Percentiles rank a stretch among this genome's conserved stretches.
These are phyloP conservation scores for Microbotryomycetes sp. DNA, from an alignment of 1,284 basidiomycete species.

Conservation along the genomic window DNA sequence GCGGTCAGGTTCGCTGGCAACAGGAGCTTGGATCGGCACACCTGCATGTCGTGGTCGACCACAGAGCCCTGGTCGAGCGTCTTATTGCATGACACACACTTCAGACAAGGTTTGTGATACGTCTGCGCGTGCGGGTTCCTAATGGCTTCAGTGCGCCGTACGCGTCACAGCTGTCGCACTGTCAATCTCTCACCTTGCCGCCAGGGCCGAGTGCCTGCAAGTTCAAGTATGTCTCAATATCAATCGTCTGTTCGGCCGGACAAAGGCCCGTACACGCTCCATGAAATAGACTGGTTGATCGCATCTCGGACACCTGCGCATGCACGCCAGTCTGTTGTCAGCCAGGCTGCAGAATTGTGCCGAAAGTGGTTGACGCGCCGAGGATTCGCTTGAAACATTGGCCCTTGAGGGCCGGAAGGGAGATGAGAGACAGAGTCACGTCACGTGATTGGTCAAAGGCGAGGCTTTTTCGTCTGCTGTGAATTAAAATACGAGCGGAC, in stretches of 20 bases:
- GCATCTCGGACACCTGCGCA: constrained; percentile 39
- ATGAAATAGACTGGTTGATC: constrained; percentile 42
- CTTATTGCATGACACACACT: constrained; percentile 43
- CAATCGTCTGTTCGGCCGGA: not conserved
- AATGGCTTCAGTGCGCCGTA: no score
- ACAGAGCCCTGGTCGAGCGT: constrained; percentile 41
- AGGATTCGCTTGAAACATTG: no score
- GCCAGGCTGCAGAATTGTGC: not conserved
- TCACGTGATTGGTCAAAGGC: no score
- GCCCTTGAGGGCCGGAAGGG: no score
- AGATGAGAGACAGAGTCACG: no score
- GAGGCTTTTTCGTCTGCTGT: no score
- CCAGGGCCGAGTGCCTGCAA: constrained; percentile 42
- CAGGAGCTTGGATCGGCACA: constrained; percentile 17
- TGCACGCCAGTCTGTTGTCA: not conserved
- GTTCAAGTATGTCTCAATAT: not conserved
- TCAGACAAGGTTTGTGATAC: constrained; percentile 45
- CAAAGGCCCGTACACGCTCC: constrained; percentile 31
- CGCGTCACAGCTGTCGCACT: not conserved
- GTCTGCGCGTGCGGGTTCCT: constrained; percentile 32
- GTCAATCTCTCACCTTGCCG: constrained; percentile 36
- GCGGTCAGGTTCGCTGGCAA: no score
- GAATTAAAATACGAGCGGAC: no score
- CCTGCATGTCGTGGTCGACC: constrained; percentile 42
- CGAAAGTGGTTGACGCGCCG: no score